Base-by-base conservation (phyloP, 2,329 filamentous ascomycete genomes). In the Lachnellula willkommii region DNA sequence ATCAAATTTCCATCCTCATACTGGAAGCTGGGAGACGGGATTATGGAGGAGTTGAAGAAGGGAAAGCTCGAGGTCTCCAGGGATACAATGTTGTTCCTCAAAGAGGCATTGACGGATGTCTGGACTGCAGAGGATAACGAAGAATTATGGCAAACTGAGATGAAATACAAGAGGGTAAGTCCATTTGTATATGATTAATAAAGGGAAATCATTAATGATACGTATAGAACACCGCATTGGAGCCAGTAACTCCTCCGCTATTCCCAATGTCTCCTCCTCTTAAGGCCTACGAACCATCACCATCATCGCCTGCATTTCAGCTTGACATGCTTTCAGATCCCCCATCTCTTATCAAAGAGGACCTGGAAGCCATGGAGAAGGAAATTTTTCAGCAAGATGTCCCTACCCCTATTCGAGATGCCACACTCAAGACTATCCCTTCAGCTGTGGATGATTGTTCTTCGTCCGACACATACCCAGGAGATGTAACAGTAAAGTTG, bases 401-500 rank as follows among this genome's bases (percentile, higher is more conserved):
- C 1, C 63, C 63, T 14, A 64, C 60, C 8, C 60, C 62, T 20
- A 17, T 66, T 22, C 53, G 58, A 47, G 24, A 57, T 24, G 32
- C 14, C 28, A 35, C 20, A 3, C 45, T 22, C 24, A 45, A 32
- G 39, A n/a, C 14, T 8, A 28, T 22, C 14, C 22, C 45, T 47
- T 3, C 45, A 52, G 17, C 11, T 43, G 24, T 12, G 12, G 37
- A 54, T 11, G 3, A 14, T 39, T 26, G 53, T 6, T 43, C 47
- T 7, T 54, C 54, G 3, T 53, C 50, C 4, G 39, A 53, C 5
- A 54, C 55, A 7, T 45, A 46, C 3, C 15, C 17, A 5, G 75
- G 71, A 36, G 80, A 82, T 46, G 77, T 79, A 39, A 74, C 80
- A 6, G 76, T 85, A 14, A 88, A 85, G 60, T 80, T 96, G 22